These are phyloP conservation scores for Flaveria floridana DNA, from an alignment of 140 eudicot genomes.

Conservation along the genomic window DNA sequence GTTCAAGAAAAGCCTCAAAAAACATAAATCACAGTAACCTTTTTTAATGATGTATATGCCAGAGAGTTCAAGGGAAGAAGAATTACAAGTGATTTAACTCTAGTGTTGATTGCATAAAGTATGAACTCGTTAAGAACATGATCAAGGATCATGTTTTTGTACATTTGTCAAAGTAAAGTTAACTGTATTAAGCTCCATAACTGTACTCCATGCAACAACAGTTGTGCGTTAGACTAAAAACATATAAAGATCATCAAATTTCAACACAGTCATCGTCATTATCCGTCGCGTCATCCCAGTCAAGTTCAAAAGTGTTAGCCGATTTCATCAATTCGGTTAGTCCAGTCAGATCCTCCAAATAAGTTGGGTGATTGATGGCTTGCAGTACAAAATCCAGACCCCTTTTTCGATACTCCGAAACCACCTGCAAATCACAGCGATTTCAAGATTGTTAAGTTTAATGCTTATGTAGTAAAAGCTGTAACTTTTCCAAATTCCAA, in stretches of 20 bases:
- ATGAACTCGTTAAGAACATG: background rate
- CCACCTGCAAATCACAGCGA: constrained; percentile 51
- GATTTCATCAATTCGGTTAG: constrained; percentile 85
- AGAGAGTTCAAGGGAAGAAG: too few species aligned
- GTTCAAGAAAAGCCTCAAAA: too few species aligned
- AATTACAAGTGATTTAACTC: too few species aligned
- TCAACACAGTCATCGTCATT: constrained; percentile 64
- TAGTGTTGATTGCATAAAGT: too few species aligned
- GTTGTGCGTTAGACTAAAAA: background rate
- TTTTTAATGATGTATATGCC: too few species aligned
- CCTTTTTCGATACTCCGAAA: constrained; percentile 59
- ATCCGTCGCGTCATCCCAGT: constrained; percentile 72
- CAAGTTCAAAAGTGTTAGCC: constrained; percentile 62
- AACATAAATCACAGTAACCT: too few species aligned
- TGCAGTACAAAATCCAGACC: constrained; percentile 72
- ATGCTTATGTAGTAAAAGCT: background rate
- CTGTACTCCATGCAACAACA: background rate
- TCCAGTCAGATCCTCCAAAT: constrained; percentile 92
- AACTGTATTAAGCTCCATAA: background rate
- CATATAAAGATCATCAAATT: constrained; percentile 39
- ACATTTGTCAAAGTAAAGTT: constrained; percentile 21
- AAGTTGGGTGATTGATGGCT: constrained; percentile 90
- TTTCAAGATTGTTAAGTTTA: background rate
- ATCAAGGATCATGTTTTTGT: constrained; percentile 23
- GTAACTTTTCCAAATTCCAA: background rate